Evolutionary conservation across 441 rosid genomes (phyloP), one percentile per base, ranked within the genome.

Genomic region (Croton laevigatus): DNA sequence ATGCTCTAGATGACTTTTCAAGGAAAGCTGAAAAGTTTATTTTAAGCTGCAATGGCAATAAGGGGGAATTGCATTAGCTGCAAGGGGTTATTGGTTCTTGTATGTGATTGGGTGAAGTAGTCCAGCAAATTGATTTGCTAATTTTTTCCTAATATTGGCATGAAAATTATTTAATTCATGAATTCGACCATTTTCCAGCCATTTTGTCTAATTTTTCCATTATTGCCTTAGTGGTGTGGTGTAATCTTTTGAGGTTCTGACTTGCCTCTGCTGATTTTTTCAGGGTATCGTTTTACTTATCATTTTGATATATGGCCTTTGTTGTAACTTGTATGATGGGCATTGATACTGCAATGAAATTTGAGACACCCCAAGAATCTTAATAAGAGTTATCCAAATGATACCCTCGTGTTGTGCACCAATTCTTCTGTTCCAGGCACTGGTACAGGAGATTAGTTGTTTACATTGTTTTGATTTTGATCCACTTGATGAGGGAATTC

Each of bases 221-320:
- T 38, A 36, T 34, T 66, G 5, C 19, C 46, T 40, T 11, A 0
- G 8, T 51, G 44, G 44, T 40, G 44, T 67, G 38, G 65, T 59
- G 32, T 27, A 2, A 27, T 27, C 52, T 52, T 59, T 59, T 61
- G 40, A 68, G 64, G 46, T 75, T 69, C 74, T 85, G 69, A 85
- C 32, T 27, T 78, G 16, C 38, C 22, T 59, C 66, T 59, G 73
- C 66, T 62, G 59, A 34, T 82, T 74, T 66, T 80, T 40, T 53
- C 93, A 94, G 99, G 98, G 90, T 65, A 78, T 90, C 78, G 94
- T 90, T 65, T 81, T 94, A 77, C 97, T 94, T 66, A 68, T 92
- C 65, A 94, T 94, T 75, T 86, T 94, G 75, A 82, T 94, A 78
- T 87, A 93, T 38, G 98, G 98, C 66, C 96, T 94, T 66, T 86